A percentile compares a stretch with the other conserved stretches of the same genome.
These are phyloP conservation scores for Solanum bulbocastanum DNA, from an alignment of 257 asterid genomes.

Conservation along the genomic window DNA sequence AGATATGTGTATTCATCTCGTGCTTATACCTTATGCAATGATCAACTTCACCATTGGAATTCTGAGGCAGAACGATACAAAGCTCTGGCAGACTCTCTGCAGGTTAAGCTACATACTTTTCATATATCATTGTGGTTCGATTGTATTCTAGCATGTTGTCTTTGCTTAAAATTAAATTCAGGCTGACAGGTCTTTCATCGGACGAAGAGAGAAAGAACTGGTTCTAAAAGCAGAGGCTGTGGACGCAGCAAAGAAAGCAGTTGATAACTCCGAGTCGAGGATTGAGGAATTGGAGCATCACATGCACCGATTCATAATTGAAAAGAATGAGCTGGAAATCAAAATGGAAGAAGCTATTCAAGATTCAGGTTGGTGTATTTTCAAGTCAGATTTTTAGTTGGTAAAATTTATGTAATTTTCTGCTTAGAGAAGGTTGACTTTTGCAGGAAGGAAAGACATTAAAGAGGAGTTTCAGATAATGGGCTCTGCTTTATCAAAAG, in stretches of 20 bases:
- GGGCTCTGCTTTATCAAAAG: slow-evolving; percentile 87
- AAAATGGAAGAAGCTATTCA: slow-evolving; percentile 85
- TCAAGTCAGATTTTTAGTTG: slow-evolving; percentile 4
- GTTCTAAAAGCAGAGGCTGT: slow-evolving; percentile 48
- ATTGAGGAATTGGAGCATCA: slow-evolving; percentile 65
- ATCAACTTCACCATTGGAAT: slow-evolving; percentile 89
- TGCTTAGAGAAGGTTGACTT: slow-evolving; percentile 10
- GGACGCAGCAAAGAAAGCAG: slow-evolving; percentile 54
- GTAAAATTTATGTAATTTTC: slow-evolving; percentile 9
- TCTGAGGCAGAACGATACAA: slow-evolving; percentile 77
- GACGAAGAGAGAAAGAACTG: slow-evolving; percentile 79
- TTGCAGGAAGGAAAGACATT: slow-evolving; percentile 72
- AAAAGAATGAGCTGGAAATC: slow-evolving; percentile 71
- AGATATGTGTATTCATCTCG: slow-evolving; percentile 62
- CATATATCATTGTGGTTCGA: neutral
- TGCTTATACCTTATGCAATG: slow-evolving; percentile 67
- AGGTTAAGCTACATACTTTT: slow-evolving; percentile 36
- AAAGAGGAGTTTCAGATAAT: slow-evolving; percentile 84
- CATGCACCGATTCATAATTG: slow-evolving; percentile 49
- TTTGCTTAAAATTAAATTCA: slow-evolving; percentile 33
- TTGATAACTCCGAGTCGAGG: slow-evolving; percentile 49
- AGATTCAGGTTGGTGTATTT: slow-evolving; percentile 63
- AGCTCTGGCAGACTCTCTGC: slow-evolving; percentile 59
- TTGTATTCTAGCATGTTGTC: slow-evolving; percentile 4
- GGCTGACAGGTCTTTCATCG: slow-evolving; percentile 78